Evolutionary conservation across 1,139 yeast genomes (phyloP).

Genomic region (Geotrichum siamense): DNA sequence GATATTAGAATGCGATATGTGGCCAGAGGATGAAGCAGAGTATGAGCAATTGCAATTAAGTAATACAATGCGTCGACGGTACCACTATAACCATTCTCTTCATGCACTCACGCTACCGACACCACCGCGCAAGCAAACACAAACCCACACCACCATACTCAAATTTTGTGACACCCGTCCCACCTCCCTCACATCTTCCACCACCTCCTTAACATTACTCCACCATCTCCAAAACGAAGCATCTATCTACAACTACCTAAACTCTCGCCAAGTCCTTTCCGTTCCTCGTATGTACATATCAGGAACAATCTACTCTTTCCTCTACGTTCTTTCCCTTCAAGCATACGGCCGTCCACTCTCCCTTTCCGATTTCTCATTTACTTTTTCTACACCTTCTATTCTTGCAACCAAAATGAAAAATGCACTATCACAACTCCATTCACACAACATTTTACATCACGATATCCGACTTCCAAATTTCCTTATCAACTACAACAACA

Average conservation of each 20-base stretch:
- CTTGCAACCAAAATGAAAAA: slow-evolving; percentile 20
- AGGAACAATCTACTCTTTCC: slow-evolving; percentile 25
- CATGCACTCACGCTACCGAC: slow-evolving; percentile 9
- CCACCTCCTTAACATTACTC: slow-evolving; percentile 1
- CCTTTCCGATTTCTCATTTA: slow-evolving; percentile 19
- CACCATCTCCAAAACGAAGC: slow-evolving; percentile 24
- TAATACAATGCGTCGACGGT: slow-evolving; percentile 14
- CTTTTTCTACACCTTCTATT: slow-evolving; percentile 5
- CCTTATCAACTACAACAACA: too few relatives aligned
- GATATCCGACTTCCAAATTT: slow-evolving; percentile 23
- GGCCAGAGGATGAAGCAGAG: slow-evolving; percentile 12
- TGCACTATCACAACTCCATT: slow-evolving; percentile 24
- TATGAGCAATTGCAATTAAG: slow-evolving; percentile 15
- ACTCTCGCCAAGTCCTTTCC: slow-evolving; percentile 14
- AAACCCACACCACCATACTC: slow-evolving; percentile 15
- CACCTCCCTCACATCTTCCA: not conserved
- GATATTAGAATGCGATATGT: slow-evolving; percentile 14
- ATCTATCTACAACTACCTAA: slow-evolving; percentile 26
- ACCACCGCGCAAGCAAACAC: slow-evolving; percentile 6
- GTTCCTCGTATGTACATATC: slow-evolving; percentile 24
- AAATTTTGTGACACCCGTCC: slow-evolving; percentile 20
- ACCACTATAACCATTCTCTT: slow-evolving; percentile 7
- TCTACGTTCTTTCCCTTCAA: slow-evolving; percentile 25
- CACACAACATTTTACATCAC: slow-evolving; percentile 23
- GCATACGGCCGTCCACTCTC: slow-evolving; percentile 25